Base-by-base conservation (phyloP, 208 protist genomes). In the Phytomonas sp. region DNA sequence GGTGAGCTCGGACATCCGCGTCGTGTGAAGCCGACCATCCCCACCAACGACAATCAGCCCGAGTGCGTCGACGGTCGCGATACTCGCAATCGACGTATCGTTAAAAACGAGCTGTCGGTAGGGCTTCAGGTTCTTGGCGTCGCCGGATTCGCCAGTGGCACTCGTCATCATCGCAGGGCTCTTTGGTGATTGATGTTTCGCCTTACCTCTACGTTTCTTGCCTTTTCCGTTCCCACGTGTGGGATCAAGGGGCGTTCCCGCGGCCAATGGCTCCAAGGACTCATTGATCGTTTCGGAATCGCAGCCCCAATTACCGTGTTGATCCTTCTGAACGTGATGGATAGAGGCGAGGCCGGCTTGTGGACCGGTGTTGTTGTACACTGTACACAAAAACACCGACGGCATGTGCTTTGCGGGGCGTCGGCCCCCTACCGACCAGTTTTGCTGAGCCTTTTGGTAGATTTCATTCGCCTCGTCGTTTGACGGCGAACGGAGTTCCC, bases 41-140 rank as follows among this genome's bases (percentile, higher is more conserved):
- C 83, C 79, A 15, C 85, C 85, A 32, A 87, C 67, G n/a, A 85
- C 75, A 56, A 91, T 73, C n/a, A 88, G 11, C 2, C 79, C 78
- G 4, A 82, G 66, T 15, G 78, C n/a, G 31, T 70, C 29, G 0
- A 82, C 32, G 30, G 88, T 67, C 15, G 78, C 60, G 13, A 82
- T 77, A 62, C 80, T 81, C 20, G 80, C 69, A 17, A 75, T 66
- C 37, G 74, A 61, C 6, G 56, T 70, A 26, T 63, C 70, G 0
- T 63, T 53, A 29, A 70, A 73, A 11, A 75, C 23, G 56, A 84
- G 65, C 60, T 71, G 26, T 51, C 80, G 80, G 66, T 81, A 74
- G 20, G 76, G 76, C 17, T 43, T 64, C 9, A 72, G 65, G 32
- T 60, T 36, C 17, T n/a, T 33, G 30, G 34, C 20, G 61, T 23